phyloP scores from a whole-genome alignment of 106 monocot species.

The Dioscorea dumetorum region DNA sequence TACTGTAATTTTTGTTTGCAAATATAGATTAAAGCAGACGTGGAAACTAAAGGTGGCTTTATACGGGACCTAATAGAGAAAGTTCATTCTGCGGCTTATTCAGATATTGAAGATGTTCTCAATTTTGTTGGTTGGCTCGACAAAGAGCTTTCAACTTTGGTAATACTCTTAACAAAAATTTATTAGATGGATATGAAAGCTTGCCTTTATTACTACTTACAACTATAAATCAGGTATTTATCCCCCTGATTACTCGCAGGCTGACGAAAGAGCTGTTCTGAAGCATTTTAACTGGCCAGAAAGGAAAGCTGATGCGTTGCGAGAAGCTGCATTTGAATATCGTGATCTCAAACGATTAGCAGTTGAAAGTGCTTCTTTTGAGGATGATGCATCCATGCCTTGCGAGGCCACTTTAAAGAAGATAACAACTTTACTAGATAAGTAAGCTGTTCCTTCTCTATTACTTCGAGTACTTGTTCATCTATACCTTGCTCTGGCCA shows the following conservation, averaged over 20 bases:
- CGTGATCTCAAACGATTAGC: slow-evolving; percentile 53
- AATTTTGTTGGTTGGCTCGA: slow-evolving; percentile 87
- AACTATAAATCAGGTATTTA: not conserved
- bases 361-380: slow-evolving; percentile 33
- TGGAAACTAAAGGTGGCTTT: slow-evolving; percentile 72
- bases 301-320: slow-evolving; percentile 78
- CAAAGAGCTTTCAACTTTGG: slow-evolving; percentile 75
- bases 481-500: not conserved
- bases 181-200: too few species aligned
- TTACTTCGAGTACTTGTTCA: not conserved
- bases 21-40: slow-evolving; percentile 81
- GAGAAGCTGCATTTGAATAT: slow-evolving; percentile 83
- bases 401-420: slow-evolving; percentile 60
- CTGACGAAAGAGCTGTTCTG: slow-evolving; percentile 89
- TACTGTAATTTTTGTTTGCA: not conserved
- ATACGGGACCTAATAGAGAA: slow-evolving; percentile 61
- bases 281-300: slow-evolving; percentile 97
- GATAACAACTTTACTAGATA: slow-evolving; percentile 50
- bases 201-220: not conserved
- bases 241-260: slow-evolving; percentile 26
- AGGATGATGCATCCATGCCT: slow-evolving; percentile 34
- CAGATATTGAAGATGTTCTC: slow-evolving; percentile 61
- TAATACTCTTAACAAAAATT: slow-evolving; percentile 8
- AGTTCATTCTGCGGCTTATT: slow-evolving; percentile 39
- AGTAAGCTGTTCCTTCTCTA: slow-evolving; percentile 18